Conservation (phyloP, 2,329 filamentous ascomycete genomes). For the Cytospora piceicola region DNA sequence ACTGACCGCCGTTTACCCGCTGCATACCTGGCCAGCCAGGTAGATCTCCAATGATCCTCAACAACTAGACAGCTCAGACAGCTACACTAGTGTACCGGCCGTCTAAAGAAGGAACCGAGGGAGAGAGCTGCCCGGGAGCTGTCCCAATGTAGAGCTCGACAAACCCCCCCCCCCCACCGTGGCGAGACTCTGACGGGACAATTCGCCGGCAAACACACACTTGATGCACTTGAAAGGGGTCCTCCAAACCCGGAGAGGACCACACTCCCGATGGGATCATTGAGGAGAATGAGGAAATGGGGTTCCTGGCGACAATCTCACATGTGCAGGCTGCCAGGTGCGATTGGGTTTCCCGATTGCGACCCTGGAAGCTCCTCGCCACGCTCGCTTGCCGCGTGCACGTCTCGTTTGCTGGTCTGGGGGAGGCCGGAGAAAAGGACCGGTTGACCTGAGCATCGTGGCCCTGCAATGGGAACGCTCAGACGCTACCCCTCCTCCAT, state of each 20-base stretch:
- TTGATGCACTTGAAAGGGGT: not conserved
- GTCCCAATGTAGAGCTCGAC: not conserved
- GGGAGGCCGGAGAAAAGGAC: conserved; percentile 8
- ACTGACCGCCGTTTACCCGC: conserved; percentile 31
- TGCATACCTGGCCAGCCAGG: too few relatives aligned
- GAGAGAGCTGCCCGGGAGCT: too few relatives aligned
- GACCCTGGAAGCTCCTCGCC: conserved; percentile 9
- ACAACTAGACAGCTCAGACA: too few relatives aligned
- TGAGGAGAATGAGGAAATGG: not conserved
- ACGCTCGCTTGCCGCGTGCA: conserved; percentile 18
- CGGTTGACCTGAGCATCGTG: conserved; percentile 22
- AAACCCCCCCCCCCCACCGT: conserved; percentile 25
- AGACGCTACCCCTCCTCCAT: not conserved
- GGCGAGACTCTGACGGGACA: conserved; percentile 7
- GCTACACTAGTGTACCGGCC: too few relatives aligned
- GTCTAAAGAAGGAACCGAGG: too few relatives aligned
- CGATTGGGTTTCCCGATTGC: conserved; percentile 16
- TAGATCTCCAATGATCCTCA: conserved; percentile 1
- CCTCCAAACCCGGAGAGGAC: not conserved
- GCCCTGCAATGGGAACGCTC: too few relatives aligned
- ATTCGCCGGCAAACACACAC: not conserved
- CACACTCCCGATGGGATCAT: not conserved
- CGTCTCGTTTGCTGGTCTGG: conserved; percentile 28
- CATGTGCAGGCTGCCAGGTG: conserved; percentile 2
- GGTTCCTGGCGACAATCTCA: not conserved